A percentile compares a stretch with the other conserved stretches of the same genome.
These are phyloP conservation scores for Suillus spraguei DNA, from an alignment of 768 basidiomycete species.

Conservation along the genomic window DNA sequence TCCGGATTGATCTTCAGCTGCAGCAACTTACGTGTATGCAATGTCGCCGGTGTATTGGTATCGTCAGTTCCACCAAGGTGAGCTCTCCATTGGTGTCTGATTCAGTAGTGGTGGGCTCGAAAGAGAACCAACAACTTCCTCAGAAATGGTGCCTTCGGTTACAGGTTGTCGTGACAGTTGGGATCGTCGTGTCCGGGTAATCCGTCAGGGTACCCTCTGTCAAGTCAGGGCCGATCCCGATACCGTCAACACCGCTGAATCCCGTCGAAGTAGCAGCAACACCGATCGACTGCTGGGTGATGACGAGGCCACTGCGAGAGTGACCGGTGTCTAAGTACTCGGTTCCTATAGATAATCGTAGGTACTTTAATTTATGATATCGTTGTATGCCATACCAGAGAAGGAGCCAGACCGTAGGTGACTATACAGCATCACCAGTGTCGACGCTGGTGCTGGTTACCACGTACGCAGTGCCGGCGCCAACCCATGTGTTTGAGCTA, in stretches of 20 bases:
- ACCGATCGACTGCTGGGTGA: not conserved
- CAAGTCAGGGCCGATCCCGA: not conserved
- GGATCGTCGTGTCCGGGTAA: constrained; percentile 28
- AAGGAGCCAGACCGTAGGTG: not conserved
- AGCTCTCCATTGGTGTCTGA: constrained; percentile 32
- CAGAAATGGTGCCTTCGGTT: constrained; percentile 36
- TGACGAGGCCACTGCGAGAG: not conserved
- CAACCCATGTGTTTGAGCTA: not conserved
- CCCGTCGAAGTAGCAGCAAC: not conserved
- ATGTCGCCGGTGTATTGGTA: constrained; percentile 32
- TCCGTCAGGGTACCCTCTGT: constrained; percentile 21
- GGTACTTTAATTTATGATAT: not conserved
- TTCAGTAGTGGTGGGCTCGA: constrained; percentile 39
- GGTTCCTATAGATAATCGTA: not conserved
- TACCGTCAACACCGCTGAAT: not conserved
- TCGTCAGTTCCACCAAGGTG: constrained; percentile 24
- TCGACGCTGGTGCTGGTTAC: not conserved
- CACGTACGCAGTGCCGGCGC: not conserved
- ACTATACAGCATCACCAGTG: not conserved
- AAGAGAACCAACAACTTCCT: constrained; percentile 48
- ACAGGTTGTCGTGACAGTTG: constrained; percentile 60
- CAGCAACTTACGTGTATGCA: constrained; percentile 36
- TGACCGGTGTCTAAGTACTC: not conserved
- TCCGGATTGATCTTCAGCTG: not conserved
- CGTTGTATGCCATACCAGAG: not conserved